Base-by-base conservation (phyloP, 495 filamentous ascomycete species). In the Lindgomyces ingoldianus region DNA sequence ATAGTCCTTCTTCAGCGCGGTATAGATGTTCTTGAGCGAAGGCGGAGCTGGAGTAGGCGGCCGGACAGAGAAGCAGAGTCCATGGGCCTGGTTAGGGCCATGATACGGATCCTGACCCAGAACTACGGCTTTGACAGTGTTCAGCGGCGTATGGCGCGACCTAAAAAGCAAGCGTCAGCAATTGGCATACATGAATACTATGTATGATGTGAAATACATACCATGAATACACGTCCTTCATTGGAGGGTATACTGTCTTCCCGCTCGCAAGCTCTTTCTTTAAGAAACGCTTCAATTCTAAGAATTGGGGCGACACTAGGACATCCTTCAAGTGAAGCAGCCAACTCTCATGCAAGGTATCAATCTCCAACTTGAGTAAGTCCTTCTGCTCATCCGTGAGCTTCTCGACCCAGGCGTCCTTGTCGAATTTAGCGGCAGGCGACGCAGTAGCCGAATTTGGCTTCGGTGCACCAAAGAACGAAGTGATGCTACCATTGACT, bases 101-200 rank as follows among this genome's bases (percentile, higher is more conserved):
- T 98, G 94, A 75, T 98, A 98, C 4, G 94, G 94, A 74, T 98
- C 94, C 77, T 98, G 94, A 63, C 95, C 94, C 45, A 97, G 70
- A 74, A 98, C 89, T 8, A 98, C 91, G 48, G 86, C 86, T 72
- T 93, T 94, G 58, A 98, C 93, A 1, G 78, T 88, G 77, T 87
- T 76, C 57, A 98, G 84, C 25, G 94, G 95, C 0, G 93, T 97
- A 74, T 95, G 86, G 30, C 91, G 87, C 53, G 91, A 95, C 90
- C 90, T 95, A 57, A 39, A n/a, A 26, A 24, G 30, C 24, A 24
- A 48, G 19, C 46, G 47, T 25, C 14, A 22, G 4, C 27, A 2
- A 42, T 41, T 46, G 19, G n/a, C 21, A 22, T 36, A 3, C 27
- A 3, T 22, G 51, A 41, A 2, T 4, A 30, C 14, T 6, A 4